Base-by-base conservation (phyloP, 164 flowering plant genomes). In the Berberis thunbergii region DNA sequence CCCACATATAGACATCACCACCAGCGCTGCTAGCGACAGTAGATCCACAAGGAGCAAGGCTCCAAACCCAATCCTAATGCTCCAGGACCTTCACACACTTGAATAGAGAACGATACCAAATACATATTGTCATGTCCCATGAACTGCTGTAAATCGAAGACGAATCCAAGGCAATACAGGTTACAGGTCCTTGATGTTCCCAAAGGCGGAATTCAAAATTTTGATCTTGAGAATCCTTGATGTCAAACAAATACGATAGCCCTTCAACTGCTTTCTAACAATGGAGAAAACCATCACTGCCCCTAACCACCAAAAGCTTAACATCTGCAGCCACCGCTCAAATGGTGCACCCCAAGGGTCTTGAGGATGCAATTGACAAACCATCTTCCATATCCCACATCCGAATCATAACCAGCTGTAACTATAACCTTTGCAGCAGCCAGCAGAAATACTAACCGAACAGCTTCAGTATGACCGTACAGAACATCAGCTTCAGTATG, bases 331-430 rank as follows among this genome's bases (percentile, higher is more conserved):
- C 81, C 67, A 91, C 83, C 1, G 98, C 95, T 4, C 98, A 79
- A 42, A 91, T 81, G 5, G 97, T 88, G 75, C 98, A 87, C 42
- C 91, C 93, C 49, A 94, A 80, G 2, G 87, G 79, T 7, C 75
- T 66, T 1, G 96, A 88, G 0, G 91, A 78, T 45, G 84, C 78
- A 64, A 94, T 78, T 0, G 72, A 74, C 54, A 78, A 56, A 6
- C 98, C 97, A 10, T 91, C 96, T 63, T 90, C 98, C 84, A 88
- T 49, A 63, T 82, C 80, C 98, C 98, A 94, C 80, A 91, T 84
- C 53, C 91, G 77, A 78, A 64, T 94, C 98, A 82, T 94, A 91
- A 7, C 97, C 97, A 2, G 86, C 81, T 43, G 89, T 94, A 62
- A 91, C 84, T 4, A 94, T 67, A 13, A 94, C 83, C 73, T 84